A percentile compares a stretch with the other conserved stretches of the same genome.
phyloP scores from a whole-genome alignment of 208 protist species.

The Naegleria fowleri region DNA sequence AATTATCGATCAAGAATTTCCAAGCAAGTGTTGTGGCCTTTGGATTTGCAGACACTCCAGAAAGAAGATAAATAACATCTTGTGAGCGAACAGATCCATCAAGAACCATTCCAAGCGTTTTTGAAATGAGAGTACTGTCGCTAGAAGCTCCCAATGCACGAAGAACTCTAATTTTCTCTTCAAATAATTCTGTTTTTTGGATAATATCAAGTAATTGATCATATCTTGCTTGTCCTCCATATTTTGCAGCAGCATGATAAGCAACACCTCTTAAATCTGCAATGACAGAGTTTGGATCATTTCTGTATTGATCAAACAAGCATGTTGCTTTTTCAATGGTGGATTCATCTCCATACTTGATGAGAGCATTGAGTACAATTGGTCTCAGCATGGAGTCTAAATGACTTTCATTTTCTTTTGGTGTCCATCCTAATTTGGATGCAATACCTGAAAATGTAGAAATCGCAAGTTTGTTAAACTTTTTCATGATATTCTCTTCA shows the following conservation, averaged over 20 bases:
- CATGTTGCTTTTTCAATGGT: neutral
- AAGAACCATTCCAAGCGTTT: neutral
- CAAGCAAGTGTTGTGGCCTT: neutral
- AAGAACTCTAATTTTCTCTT: neutral
- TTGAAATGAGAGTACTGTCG: neutral
- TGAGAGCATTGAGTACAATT: neutral
- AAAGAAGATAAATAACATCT: neutral
- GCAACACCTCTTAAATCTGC: neutral
- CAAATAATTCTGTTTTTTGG: neutral
- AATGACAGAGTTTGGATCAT: neutral
- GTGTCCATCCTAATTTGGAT: slow-evolving; percentile 4
- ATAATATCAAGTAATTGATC: neutral
- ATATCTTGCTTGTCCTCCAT: neutral
- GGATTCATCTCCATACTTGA: neutral
- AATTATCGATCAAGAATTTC: neutral
- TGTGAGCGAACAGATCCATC: neutral
- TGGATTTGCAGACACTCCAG: neutral
- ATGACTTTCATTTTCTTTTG: neutral
- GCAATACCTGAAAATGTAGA: neutral
- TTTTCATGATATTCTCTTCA: neutral
- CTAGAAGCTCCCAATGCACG: neutral
- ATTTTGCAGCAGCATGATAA: neutral
- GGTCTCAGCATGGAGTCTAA: neutral
- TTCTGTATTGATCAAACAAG: neutral
- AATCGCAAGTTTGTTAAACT: neutral